Evolutionary conservation across 208 protist genomes (phyloP).

Genomic region (Trypanosoma rangeli): DNA sequence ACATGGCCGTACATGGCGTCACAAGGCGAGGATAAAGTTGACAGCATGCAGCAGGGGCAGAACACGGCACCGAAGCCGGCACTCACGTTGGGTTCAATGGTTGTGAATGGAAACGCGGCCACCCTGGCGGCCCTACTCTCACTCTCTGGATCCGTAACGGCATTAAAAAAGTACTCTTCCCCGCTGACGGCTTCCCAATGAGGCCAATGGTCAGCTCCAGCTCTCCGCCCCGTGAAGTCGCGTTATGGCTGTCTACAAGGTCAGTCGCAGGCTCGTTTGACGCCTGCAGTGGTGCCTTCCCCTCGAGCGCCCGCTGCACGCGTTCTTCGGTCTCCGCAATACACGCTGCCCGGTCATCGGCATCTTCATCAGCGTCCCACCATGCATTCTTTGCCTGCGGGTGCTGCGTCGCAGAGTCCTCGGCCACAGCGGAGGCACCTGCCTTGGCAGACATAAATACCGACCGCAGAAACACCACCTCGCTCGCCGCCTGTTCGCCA

Average conservation of each 20-base stretch:
- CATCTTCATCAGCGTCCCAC: conserved; percentile 18
- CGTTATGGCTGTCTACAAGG: neutral
- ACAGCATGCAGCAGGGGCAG: conserved; percentile 63
- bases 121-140: conserved; percentile 84
- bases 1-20: conserved; percentile 75
- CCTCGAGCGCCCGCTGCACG: conserved; percentile 2
- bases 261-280: neutral
- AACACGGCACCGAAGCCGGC: conserved; percentile 51
- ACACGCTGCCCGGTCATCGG: neutral
- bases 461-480: conserved; percentile 32
- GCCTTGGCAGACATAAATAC: conserved; percentile 30
- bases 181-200: conserved; percentile 92
- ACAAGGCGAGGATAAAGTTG: conserved; percentile 20
- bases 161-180: conserved; percentile 96
- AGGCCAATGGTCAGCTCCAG: conserved; percentile 90
- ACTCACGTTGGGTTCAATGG: conserved; percentile 92
- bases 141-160: conserved; percentile 77
- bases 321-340: conserved; percentile 16
- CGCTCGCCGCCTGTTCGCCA: conserved; percentile 35
- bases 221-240: conserved; percentile 33
- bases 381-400: conserved; percentile 5
- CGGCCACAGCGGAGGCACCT: conserved; percentile 10
- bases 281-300: neutral
- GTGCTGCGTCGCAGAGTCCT: neutral
- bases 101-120: conserved; percentile 94